phyloP scores from a whole-genome alignment of 805 yeast species.

The Ogataea zsoltii region DNA sequence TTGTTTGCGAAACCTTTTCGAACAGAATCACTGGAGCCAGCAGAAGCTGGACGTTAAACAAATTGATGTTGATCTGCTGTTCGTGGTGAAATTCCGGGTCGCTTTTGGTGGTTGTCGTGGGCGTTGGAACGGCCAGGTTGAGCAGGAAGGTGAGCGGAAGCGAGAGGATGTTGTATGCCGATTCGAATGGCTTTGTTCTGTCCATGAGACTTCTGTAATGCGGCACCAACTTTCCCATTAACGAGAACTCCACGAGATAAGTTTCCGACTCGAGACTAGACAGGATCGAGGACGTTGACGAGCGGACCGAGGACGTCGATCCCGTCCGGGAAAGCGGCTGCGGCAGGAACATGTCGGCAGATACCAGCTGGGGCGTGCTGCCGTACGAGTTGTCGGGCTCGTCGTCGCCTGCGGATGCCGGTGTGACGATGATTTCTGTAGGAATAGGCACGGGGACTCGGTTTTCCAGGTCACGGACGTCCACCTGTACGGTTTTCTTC shows the following conservation, averaged over 20 bases:
- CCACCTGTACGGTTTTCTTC: not conserved
- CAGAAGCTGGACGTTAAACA: conserved; percentile 34
- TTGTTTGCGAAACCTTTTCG: not conserved
- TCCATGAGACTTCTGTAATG: conserved; percentile 9
- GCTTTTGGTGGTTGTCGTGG: conserved; percentile 13
- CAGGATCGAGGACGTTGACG: conserved; percentile 16
- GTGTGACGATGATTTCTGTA: conserved; percentile 15
- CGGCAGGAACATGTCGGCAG: conserved; percentile 5
- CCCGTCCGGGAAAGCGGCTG: conserved; percentile 6
- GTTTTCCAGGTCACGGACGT: conserved; percentile 1
- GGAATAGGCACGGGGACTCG: conserved; percentile 8
- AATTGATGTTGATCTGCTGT: conserved; percentile 18
- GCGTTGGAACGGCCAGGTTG: conserved; percentile 31
- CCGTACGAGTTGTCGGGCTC: not conserved
- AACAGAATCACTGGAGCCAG: conserved; percentile 20
- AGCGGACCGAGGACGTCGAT: conserved; percentile 10
- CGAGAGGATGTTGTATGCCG: conserved; percentile 24
- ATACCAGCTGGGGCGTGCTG: not conserved
- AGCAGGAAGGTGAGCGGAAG: conserved; percentile 28
- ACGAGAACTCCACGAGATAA: conserved; percentile 5
- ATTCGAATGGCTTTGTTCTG: conserved; percentile 22
- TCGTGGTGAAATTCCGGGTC: conserved; percentile 16
- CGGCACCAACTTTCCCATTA: conserved; percentile 19
- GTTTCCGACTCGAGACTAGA: conserved; percentile 10
- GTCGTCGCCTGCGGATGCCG: conserved; percentile 7